Evolutionary conservation across 768 basidiomycete species (phyloP), one percentile per base, ranked within the genome.

Genomic region (Tulasnella sp.): DNA sequence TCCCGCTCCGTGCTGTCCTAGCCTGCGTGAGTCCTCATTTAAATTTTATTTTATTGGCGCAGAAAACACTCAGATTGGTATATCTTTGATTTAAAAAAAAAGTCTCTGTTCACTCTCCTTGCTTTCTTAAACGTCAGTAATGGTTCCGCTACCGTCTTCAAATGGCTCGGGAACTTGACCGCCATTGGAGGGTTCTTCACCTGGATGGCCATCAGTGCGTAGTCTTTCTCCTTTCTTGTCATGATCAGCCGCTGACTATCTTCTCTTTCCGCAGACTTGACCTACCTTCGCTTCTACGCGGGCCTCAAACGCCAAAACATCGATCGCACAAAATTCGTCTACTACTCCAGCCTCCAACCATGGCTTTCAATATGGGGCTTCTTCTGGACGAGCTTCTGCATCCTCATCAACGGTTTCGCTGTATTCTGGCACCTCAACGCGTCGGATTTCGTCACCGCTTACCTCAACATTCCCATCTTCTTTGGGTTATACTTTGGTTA

Each of bases 341-440:
- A 70, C 71, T 68, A 65, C 52, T 65, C 68, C 10, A 68, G 66
- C 27, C 61, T 73, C 60, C 69, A 71, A 59, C 86, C 86, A 0
- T 88, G 78, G 64, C 69, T 86, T 32, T 73, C 85, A 11, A 82
- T 79, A 69, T 86, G 85, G 80, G 86, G 82, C 23, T 71, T 84
- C 49, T 77, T 79, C 69, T 85, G 85, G 81, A 68, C 65, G 19
- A 32, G 27, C 1, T 0, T 86, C 65, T 82, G 84, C 70, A 82
- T 81, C 68, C 72, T 79, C 70, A 70, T 80, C 68, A 78, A 74
- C 65, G 79, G 79, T 5, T 76, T 78, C 66, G 68, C 71, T 7
- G 81, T 85, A 24, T 87, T 86, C 75, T 87, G 79, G 72, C 58
- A 74, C 55, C 86, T 82, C 73, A 77, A 75, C 59, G 74, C 77